Evolutionary conservation across 257 asterid genomes (phyloP).

Genomic region (Paulownia fortunei): DNA sequence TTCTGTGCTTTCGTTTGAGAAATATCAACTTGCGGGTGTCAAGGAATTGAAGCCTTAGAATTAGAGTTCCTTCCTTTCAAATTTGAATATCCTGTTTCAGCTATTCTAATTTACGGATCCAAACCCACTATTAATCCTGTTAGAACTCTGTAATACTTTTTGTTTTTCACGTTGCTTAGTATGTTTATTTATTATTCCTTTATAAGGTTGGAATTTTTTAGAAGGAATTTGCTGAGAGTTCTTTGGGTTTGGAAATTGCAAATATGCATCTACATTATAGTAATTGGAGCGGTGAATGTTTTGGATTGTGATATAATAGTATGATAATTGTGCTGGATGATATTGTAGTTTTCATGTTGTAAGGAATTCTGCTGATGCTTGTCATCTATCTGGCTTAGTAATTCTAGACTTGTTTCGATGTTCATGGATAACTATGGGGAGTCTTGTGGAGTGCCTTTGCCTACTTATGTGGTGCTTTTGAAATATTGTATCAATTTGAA

Average conservation of each 20-base stretch:
- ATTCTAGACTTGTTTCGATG: background rate
- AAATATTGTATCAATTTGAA: background rate
- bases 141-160: background rate
- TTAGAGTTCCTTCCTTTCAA: background rate
- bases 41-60: constrained; percentile 15
- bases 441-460: background rate
- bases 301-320: background rate
- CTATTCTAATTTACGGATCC: background rate
- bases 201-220: background rate
- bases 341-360: constrained; percentile 8
- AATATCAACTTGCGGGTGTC: background rate
- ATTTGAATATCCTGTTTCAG: background rate
- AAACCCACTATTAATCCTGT: background rate
- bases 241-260: background rate
- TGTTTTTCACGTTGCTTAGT: background rate
- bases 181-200: background rate
- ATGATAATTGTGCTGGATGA: background rate
- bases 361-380: constrained; percentile 15
- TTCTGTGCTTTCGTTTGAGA: constrained; percentile 11
- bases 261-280: background rate
- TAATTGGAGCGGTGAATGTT: background rate
- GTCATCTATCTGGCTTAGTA: background rate
- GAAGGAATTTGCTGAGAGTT: background rate
- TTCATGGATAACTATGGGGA: background rate
- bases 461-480: too few relatives aligned